Percentiles rank a stretch among this genome's conserved stretches.
Conservation (phyloP, 2,329 filamentous ascomycete genomes). For the Penicillium expansum region DNA sequence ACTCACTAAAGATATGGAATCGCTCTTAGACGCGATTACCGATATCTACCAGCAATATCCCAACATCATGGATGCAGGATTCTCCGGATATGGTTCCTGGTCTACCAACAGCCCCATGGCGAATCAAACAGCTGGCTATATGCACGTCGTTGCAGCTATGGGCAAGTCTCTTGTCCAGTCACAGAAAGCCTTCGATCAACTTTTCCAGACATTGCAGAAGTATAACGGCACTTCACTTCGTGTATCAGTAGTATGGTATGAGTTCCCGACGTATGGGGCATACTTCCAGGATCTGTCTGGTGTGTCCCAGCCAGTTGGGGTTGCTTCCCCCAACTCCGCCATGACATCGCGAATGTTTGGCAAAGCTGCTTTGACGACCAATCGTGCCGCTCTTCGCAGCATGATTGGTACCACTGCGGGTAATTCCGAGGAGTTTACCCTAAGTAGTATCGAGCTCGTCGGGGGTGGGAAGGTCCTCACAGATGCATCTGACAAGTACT, state of each 20-base stretch:
- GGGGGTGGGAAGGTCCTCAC: constrained; percentile 35
- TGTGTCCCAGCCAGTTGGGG: not conserved
- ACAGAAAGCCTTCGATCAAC: too few relatives aligned
- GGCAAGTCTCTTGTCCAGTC: not conserved
- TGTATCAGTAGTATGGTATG: not conserved
- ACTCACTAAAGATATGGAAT: constrained; percentile 5
- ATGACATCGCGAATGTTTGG: not conserved
- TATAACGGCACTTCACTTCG: not conserved
- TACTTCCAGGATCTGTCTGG: not conserved
- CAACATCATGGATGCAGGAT: constrained; percentile 4
- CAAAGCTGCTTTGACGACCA: not conserved
- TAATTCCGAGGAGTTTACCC: not conserved
- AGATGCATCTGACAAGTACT: constrained; percentile 34
- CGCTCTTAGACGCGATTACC: not conserved
- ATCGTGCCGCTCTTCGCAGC: not conserved
- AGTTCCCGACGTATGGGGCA: not conserved
- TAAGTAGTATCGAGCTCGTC: not conserved
- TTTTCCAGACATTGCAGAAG: not conserved
- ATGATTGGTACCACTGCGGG: not conserved
- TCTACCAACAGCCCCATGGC: not conserved
- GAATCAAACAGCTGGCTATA: constrained; percentile 9
- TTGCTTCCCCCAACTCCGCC: not conserved
- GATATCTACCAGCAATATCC: constrained; percentile 6
- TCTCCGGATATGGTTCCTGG: constrained; percentile 10
- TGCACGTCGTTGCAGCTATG: constrained; percentile 15